phyloP scores from a whole-genome alignment of 306 rosid species.

The Mimosa bimucronata region DNA sequence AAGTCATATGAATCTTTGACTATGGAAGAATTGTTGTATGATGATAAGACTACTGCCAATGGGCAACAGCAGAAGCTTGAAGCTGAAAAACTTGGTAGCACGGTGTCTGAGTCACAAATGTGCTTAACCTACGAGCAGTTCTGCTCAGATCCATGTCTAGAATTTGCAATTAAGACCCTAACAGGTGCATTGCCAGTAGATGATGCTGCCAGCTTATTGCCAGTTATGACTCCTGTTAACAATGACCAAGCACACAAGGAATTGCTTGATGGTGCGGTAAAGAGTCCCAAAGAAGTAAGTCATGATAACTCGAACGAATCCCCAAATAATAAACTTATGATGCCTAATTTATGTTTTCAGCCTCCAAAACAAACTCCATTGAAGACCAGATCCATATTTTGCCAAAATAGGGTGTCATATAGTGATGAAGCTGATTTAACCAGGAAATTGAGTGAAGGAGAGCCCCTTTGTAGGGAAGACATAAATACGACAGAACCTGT shows the following conservation, averaged over 20 bases:
- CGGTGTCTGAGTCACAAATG: conserved; percentile 40
- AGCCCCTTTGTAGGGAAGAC: conserved; percentile 26
- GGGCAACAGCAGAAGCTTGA: conserved; percentile 4
- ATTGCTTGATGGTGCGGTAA: conserved; percentile 36
- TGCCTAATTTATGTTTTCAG: conserved; percentile 32
- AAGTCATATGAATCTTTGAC: conserved; percentile 27
- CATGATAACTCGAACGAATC: conserved; percentile 36
- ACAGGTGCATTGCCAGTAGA: conserved; percentile 66
- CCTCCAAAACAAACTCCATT: conserved; percentile 51
- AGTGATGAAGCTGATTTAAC: conserved; percentile 28
- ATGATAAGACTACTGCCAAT: conserved; percentile 31
- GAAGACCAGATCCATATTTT: conserved; percentile 24
- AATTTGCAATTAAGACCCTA: conserved; percentile 75
- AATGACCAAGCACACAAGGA: conserved; percentile 34
- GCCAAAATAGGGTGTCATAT: conserved; percentile 34
- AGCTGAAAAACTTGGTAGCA: background rate
- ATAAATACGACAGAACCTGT: background rate
- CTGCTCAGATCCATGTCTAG: conserved; percentile 81
- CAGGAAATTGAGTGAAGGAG: conserved; percentile 36
- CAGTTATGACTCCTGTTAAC: conserved; percentile 34
- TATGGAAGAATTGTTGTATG: conserved; percentile 25
- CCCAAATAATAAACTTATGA: conserved; percentile 46
- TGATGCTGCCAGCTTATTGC: conserved; percentile 43
- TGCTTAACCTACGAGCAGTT: conserved; percentile 51
- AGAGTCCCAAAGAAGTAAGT: conserved; percentile 35